Percentiles rank a stretch among this genome's conserved stretches.
Conservation (phyloP, 2,329 filamentous ascomycete species). For the Cercospora sojina region DNA sequence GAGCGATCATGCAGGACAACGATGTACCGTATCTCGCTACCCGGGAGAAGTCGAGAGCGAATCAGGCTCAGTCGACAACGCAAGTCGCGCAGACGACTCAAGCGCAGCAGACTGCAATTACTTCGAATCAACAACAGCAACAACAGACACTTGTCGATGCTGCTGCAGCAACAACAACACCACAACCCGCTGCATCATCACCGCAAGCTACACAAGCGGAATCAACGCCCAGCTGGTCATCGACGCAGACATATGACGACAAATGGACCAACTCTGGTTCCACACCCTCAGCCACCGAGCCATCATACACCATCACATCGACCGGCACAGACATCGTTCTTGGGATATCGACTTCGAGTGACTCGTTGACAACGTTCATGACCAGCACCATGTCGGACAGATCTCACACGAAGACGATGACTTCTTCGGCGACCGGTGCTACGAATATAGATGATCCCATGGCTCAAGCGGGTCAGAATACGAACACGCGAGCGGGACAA, state of each 20-base stretch:
- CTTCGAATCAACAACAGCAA: neutral
- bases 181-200: neutral
- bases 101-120: neutral
- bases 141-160: neutral
- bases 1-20: neutral
- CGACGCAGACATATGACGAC: neutral
- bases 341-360: neutral
- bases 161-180: neutral
- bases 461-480: neutral
- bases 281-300: neutral
- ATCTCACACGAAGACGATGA: neutral
- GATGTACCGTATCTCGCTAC: neutral
- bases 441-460: neutral
- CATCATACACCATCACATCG: neutral
- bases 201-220: neutral
- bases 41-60: neutral
- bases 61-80: neutral
- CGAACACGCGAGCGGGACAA: conserved; percentile 3
- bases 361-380: neutral
- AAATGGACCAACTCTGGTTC: neutral
- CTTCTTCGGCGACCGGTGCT: neutral
- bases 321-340: neutral
- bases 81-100: neutral
- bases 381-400: neutral
- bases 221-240: neutral